Conservation (phyloP, 1,139 yeast species). For the Saccharomyces hybrid region DNA sequence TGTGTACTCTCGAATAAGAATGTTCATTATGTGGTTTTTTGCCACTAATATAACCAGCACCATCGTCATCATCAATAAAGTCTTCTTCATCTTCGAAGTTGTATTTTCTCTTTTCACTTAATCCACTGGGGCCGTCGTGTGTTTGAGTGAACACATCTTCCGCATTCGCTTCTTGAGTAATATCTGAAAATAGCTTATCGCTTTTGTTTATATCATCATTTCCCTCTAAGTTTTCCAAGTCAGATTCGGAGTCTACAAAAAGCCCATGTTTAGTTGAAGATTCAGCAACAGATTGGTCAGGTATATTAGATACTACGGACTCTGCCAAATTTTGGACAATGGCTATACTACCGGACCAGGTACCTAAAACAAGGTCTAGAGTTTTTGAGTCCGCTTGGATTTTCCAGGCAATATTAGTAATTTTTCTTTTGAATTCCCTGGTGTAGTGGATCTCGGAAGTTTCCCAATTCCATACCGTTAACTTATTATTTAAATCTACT, state of each 20-base stretch:
- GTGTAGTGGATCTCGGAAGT: slow-evolving; percentile 29
- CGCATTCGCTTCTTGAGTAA: slow-evolving; percentile 29
- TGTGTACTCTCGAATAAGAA: background rate
- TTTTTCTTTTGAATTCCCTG: slow-evolving; percentile 21
- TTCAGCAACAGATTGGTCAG: slow-evolving; percentile 2
- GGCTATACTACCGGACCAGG: slow-evolving; percentile 46
- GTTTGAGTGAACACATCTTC: slow-evolving; percentile 23
- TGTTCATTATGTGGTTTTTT: slow-evolving; percentile 12
- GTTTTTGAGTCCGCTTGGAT: slow-evolving; percentile 15
- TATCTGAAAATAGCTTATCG: slow-evolving; percentile 1
- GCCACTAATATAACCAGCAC: slow-evolving; percentile 39
- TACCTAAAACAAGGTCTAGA: slow-evolving; percentile 38
- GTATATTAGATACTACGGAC: slow-evolving; percentile 4
- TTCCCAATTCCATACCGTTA: slow-evolving; percentile 50
- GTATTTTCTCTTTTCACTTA: slow-evolving; percentile 25
- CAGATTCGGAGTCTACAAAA: slow-evolving; percentile 26
- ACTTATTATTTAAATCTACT: slow-evolving; percentile 39
- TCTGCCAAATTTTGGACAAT: slow-evolving; percentile 34
- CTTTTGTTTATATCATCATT: slow-evolving; percentile 12
- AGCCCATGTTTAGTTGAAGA: slow-evolving; percentile 6
- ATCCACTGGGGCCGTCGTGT: slow-evolving; percentile 10
- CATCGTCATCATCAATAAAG: slow-evolving; percentile 52
- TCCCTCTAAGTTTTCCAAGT: slow-evolving; percentile 22
- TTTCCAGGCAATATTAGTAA: slow-evolving; percentile 33
- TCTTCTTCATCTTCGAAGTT: slow-evolving; percentile 33